Evolutionary conservation across 179 eudicot species (phyloP), one percentile per base, ranked within the genome.

Genomic region (Drosera spatulata): DNA sequence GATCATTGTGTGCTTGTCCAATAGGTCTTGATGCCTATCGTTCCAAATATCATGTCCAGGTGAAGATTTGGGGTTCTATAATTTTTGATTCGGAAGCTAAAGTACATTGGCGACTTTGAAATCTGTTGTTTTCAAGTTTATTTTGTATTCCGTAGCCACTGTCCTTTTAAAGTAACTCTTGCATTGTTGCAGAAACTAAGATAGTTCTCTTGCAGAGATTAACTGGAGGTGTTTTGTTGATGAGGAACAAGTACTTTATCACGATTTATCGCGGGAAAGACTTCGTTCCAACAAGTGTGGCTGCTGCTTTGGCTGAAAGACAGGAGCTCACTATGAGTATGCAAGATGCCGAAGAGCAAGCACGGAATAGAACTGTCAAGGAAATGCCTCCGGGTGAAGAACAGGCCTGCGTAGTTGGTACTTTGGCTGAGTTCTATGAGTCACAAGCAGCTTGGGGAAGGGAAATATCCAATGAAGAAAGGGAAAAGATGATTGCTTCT

Each of bases 231-330:
- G 79, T 85, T 56, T 70, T 93, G 67, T 79, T 93, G 65, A 80
- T 89, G 43, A 76, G 99, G 76, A 93, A 93, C 86, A 93, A 93
- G 76, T 93, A 66, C 70, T 93, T 73, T 70, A 89, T 93, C 45
- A 82, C 86, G 53, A 81, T 93, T 62, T 93, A 89, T 68, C 96
- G 99, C 7, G 99, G 99, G 47, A 93, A 93, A 62, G 99, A 93
- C 73, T 93, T 93, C 60, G 77, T 93, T 53, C 95, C 99, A 41
- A 67, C 82, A 41, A 86, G 66, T 68, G 99, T 93, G 49, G 96
- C 95, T 69, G 60, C 83, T 63, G 95, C 85, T 72, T 78, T 93
- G 62, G 72, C 85, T 40, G 95, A 93, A 80, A 84, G 99, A 71
- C 77, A 86, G 72, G 99, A 86, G 69, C 74, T 82, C 66, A 80